Base-by-base conservation (phyloP, 23 red algal species). In the Rhodosorus marinus region DNA sequence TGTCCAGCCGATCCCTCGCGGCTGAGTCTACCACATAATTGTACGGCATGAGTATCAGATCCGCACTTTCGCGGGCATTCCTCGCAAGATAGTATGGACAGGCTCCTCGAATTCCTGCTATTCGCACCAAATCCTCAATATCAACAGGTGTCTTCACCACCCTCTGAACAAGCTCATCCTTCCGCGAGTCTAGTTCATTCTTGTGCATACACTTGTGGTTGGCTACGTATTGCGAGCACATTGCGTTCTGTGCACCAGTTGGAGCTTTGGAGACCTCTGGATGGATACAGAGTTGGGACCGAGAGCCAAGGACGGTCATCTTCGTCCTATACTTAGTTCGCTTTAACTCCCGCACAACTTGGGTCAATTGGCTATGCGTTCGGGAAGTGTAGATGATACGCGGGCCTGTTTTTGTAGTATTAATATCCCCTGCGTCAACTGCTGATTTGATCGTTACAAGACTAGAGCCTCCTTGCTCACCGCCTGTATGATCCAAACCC, bases 21-120 rank as follows among this genome's bases (percentile, higher is more conserved):
- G 35, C 14, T 9, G 6, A 1, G 56, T 98, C 63, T 35, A 98
- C 51, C 19, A 84, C 46, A 51, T 98, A 98, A 36, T 98, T 98
- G 68, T 98, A 98, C 5, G 90, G 90, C 50, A 98, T 24, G 51
- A 98, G 74, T 35, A 98, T 25, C 19, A 98, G 25, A 54, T 98
- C 90, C 19, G 54, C 67, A 6, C 54, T 70, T 20, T 59, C 52
- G n/a, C 49, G 66, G 3, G 69, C 69, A 36, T 76, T 76, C 26
- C 81, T 54, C 5, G 71, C 51, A 25, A 98, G 66, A 57, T 77
- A 98, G 47, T 62, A 98, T 17, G 90, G 90, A 38, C 90, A 98
- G 33, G 59, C 58, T 19, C 74, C 25, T 23, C 76, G 55, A n/a
- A 38, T 24, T 6, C 34, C 59, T 0, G 79, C 90, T 15, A 75